Percentiles rank a stretch among this genome's conserved stretches.
phyloP scores from a whole-genome alignment of 352 stramenopile genomes.

The Phytophthora megakarya region DNA sequence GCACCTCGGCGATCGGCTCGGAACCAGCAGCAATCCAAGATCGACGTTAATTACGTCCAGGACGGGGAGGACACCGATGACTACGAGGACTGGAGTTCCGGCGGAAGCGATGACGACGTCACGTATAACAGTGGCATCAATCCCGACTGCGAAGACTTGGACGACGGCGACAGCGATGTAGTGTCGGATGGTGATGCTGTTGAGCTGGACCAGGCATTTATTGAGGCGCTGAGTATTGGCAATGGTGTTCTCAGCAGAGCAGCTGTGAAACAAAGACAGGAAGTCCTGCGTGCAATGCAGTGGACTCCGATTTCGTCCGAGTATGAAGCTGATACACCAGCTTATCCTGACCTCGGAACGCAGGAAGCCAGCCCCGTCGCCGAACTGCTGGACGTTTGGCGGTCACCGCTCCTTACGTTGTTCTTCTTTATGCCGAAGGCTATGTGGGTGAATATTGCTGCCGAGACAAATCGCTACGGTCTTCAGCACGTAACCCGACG shows the following conservation, averaged over 20 bases:
- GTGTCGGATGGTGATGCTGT: background rate
- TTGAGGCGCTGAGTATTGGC: constrained; percentile 2
- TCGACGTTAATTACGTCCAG: no score
- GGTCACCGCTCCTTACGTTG: constrained; percentile 15
- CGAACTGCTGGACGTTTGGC: background rate
- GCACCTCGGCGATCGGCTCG: no score
- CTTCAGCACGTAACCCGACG: constrained; percentile 13
- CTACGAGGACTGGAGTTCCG: no score
- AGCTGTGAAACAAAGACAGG: background rate
- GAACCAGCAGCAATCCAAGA: no score
- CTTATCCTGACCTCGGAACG: background rate
- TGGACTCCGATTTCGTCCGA: constrained; percentile 5
- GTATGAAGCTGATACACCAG: background rate
- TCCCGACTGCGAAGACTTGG: no score
- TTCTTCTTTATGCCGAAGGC: constrained; percentile 33
- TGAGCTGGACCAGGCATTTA: constrained; percentile 7
- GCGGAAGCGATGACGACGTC: no score
- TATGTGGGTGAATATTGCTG: constrained; percentile 2
- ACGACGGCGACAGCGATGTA: no score
- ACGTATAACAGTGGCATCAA: no score
- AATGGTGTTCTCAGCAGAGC: background rate
- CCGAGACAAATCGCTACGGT: constrained; percentile 31
- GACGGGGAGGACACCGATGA: no score
- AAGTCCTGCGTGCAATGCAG: background rate
- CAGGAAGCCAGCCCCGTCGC: background rate